Base-by-base conservation (phyloP, 2,329 filamentous ascomycete genomes). In the Curvularia spicifera region DNA sequence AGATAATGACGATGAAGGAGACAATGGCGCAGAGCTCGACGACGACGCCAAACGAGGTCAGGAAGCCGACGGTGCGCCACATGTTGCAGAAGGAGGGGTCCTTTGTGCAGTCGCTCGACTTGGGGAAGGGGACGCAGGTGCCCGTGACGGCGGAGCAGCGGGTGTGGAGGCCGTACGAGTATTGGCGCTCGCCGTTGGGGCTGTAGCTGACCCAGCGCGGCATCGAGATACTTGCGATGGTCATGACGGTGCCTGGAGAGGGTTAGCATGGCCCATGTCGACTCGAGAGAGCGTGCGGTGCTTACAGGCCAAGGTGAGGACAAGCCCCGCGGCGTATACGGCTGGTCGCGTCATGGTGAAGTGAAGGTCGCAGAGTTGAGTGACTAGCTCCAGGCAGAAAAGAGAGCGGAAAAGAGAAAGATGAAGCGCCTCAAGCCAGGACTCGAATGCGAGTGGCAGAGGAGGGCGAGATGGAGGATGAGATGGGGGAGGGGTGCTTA, bases 41-140 rank as follows among this genome's bases (percentile, higher is more conserved):
- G n/a, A 97, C 87, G 37, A 92, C 86, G 7, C 90, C 85, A 68
- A 97, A 91, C 51, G 89, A 91, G 80, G 96, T 92, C 64, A 97
- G 79, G 78, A 97, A 98, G 24, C 91, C 93, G 35, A 92, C 88
- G 26, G 88, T 91, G 58, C 91, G 86, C 94, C 94, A 99, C 84
- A 96, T 90, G 69, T 88, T 90, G 82, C 95, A 98, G 79, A 98
- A 97, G 71, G 87, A 84, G 67, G 89, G 85, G 51, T 86, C 84
- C 67, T 83, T 84, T 54, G 81, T 79, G 77, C 91, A 94, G 73
- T 91, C 88, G 56, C 85, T 81, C 53, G 84, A 79, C 63, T 83
- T 82, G 3, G 91, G 91, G 76, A 93, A 95, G 31, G 81, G 78
- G 24, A 82, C 81, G 76, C 90, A 93, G 61, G 75, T 75, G 49